Base-by-base conservation (phyloP, 306 rosid genomes). In the Dalbergia cochinchinensis region DNA sequence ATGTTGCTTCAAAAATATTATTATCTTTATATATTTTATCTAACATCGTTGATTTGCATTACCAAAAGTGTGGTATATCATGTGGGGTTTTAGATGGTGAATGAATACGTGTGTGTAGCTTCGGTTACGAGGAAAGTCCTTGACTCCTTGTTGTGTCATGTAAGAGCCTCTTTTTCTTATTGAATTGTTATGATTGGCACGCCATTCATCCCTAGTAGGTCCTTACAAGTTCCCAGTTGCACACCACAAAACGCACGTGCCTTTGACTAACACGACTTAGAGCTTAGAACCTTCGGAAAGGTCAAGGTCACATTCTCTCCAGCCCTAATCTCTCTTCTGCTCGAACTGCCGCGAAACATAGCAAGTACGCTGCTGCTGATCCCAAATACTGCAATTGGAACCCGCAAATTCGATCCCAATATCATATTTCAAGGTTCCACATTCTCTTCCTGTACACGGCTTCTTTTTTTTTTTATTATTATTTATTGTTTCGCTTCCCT, bases 231-330 rank as follows among this genome's bases (percentile, higher is more conserved):
- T 47, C 53, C 53, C 14, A 6, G 11, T 34, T 14, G 16, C 9
- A 1, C 58, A 59, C 15, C 42, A 41, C 78, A 58, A 74, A 80
- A 61, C 74, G 77, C 92, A 88, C 88, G 92, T 86, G 92, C 57
- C 55, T 84, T 89, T 88, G 92, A 89, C 92, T 53, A 55, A 42
- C 16, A 51, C 69, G 88, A 81, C 85, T 85, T 42, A 5, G 84
- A 80, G 79, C 82, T 81, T 33, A 12, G 87, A 87, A 83, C 76
- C 87, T 80, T 82, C 88, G 69, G 76, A 84, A 85, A 73, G 55
- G 80, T 58, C 72, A 78, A 78, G 51, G 73, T 35, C 68, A 3
- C 53, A 10, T 35, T 2, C 48, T 44, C 83, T 47, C 80, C 34
- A 55, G 81, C 89, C 91, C 94, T 80, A 88, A 85, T 87, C 69